Conservation (phyloP, 1,139 yeast species). For the Suhomyces yuchorum region DNA sequence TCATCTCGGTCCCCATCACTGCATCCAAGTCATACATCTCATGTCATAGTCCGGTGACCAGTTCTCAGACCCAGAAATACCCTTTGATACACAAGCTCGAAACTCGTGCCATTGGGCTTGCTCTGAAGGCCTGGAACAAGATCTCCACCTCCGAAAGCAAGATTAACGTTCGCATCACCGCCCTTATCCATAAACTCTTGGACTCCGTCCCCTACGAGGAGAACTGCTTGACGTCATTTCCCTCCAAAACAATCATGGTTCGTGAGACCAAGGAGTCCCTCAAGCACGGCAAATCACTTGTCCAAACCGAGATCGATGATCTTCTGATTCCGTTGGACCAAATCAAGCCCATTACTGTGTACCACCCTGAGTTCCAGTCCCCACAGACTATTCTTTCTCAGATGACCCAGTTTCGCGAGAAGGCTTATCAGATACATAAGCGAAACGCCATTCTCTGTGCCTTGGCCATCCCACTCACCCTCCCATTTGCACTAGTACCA, state of each 20-base stretch:
- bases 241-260: constrained; percentile 51
- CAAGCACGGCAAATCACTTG: constrained; percentile 16
- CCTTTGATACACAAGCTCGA: constrained; percentile 44
- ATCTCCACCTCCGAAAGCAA: constrained; percentile 38
- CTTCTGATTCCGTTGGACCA: constrained; percentile 34
- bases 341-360: constrained; percentile 45
- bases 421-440: constrained; percentile 32
- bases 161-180: constrained; percentile 44
- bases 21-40: constrained; percentile 55
- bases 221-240: constrained; percentile 52
- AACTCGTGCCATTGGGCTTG: constrained; percentile 38
- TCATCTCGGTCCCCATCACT: constrained; percentile 64
- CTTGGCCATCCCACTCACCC: constrained; percentile 70
- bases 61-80: constrained; percentile 29
- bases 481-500: constrained; percentile 82
- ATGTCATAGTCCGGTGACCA: constrained; percentile 52
- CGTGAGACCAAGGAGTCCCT: constrained; percentile 40
- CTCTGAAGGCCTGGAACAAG: constrained; percentile 49
- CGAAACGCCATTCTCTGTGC: constrained; percentile 49
- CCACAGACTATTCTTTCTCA: constrained; percentile 37
- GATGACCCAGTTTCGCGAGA: constrained; percentile 30
- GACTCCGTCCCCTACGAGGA: constrained; percentile 56
- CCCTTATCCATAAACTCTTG: constrained; percentile 37
- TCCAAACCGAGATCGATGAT: constrained; percentile 37
- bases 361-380: constrained; percentile 42